phyloP scores from a whole-genome alignment of 2,329 filamentous ascomycete genomes.

The Graphilbum ipis-grandicollis region DNA sequence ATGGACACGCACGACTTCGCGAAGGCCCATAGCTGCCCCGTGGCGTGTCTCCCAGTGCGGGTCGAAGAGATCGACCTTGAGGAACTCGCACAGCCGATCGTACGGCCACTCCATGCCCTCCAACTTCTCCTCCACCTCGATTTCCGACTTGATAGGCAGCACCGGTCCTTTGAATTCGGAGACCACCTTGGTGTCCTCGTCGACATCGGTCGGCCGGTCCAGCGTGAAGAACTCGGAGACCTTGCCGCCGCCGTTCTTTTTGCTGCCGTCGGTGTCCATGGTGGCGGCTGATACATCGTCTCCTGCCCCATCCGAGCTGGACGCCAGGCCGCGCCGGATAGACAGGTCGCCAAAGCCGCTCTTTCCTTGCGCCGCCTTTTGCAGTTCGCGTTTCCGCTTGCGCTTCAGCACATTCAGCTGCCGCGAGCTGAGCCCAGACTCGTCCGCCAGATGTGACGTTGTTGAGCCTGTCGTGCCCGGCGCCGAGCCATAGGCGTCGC shows the following conservation, averaged over 20 bases:
- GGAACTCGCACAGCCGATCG: slow-evolving; percentile 81
- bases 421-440: slow-evolving; percentile 67
- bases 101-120: slow-evolving; percentile 85
- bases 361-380: slow-evolving; percentile 73
- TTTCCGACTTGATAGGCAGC: slow-evolving; percentile 67
- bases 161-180: slow-evolving; percentile 85
- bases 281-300: slow-evolving; percentile 37
- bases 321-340: slow-evolving; percentile 42
- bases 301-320: slow-evolving; percentile 41
- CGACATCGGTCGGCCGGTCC: slow-evolving; percentile 57
- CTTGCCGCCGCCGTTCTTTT: slow-evolving; percentile 47
- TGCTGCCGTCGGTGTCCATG: slow-evolving; percentile 30
- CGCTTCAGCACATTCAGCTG: slow-evolving; percentile 91
- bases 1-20: slow-evolving; percentile 84
- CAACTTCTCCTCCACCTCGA: slow-evolving; percentile 60
- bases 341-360: slow-evolving; percentile 79
- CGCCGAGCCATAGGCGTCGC: not conserved
- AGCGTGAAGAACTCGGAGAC: slow-evolving; percentile 78
- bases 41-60: slow-evolving; percentile 89
- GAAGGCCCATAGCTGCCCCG: slow-evolving; percentile 84
- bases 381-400: slow-evolving; percentile 79
- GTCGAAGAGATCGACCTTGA: slow-evolving; percentile 88
- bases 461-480: slow-evolving; percentile 14
- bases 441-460: slow-evolving; percentile 22
- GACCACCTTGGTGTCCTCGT: slow-evolving; percentile 84